A percentile compares a stretch with the other conserved stretches of the same genome.
Conservation (phyloP, 2,329 filamentous ascomycete species). For the Fusarium nygamai region DNA sequence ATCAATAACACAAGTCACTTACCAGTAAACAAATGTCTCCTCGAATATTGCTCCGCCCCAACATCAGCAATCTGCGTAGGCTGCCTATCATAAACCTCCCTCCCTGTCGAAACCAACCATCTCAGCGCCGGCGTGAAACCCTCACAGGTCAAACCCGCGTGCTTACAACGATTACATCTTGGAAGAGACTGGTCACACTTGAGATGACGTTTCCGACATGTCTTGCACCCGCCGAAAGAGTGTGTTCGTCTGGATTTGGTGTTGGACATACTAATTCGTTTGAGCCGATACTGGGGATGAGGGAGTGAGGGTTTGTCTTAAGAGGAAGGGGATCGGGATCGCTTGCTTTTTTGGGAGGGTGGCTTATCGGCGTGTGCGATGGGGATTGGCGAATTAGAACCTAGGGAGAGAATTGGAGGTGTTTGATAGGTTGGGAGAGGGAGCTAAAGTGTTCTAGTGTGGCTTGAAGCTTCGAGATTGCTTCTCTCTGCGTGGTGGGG, state of each 20-base stretch:
- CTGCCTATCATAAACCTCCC: slow-evolving; percentile 31
- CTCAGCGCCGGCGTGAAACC: slow-evolving; percentile 33
- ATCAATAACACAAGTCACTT: rapidly evolving
- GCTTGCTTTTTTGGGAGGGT: slow-evolving; percentile 2
- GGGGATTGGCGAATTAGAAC: slow-evolving; percentile 1
- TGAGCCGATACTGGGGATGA: background rate
- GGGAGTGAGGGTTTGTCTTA: slow-evolving; percentile 8
- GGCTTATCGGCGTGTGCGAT: slow-evolving; percentile 12
- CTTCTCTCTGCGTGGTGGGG: background rate
- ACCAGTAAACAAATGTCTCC: slow-evolving; percentile 36
- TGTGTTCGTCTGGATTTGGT: slow-evolving; percentile 30
- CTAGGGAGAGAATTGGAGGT: background rate
- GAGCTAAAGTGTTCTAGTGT: slow-evolving; percentile 5
- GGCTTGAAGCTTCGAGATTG: slow-evolving; percentile 10
- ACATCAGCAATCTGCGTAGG: slow-evolving; percentile 14
- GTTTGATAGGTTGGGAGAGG: background rate
- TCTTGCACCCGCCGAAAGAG: slow-evolving; percentile 38
- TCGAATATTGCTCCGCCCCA: slow-evolving; percentile 25
- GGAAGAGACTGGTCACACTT: slow-evolving; percentile 35
- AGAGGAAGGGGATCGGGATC: slow-evolving; percentile 25
- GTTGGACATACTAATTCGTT: slow-evolving; percentile 13
- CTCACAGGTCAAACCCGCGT: slow-evolving; percentile 30
- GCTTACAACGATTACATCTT: slow-evolving; percentile 27
- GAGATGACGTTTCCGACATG: slow-evolving; percentile 37
- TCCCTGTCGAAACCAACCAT: slow-evolving; percentile 32